phyloP scores from a whole-genome alignment of 2,329 filamentous ascomycete genomes.

The Ascochyta fabae region DNA sequence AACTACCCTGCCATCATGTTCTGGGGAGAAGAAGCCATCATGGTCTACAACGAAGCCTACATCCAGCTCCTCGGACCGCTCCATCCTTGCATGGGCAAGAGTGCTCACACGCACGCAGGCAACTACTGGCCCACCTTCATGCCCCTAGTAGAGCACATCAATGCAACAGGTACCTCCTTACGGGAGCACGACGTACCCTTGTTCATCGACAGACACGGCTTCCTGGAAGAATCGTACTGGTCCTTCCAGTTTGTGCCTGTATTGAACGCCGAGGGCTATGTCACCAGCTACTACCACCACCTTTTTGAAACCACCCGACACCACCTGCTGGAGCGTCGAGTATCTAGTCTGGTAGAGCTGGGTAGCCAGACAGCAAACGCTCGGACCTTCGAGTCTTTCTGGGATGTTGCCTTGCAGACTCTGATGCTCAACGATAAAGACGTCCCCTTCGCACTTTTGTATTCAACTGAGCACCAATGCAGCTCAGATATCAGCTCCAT shows the following conservation, averaged over 20 bases:
- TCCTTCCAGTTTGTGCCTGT: conserved; percentile 79
- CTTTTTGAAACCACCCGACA: conserved; percentile 76
- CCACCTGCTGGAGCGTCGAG: conserved; percentile 29
- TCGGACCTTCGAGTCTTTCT: conserved; percentile 72
- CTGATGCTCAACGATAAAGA: conserved; percentile 71
- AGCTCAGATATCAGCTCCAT: conserved; percentile 23
- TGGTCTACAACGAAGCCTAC: conserved; percentile 50
- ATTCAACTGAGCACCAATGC: conserved; percentile 26
- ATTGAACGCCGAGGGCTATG: conserved; percentile 70
- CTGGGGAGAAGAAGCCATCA: conserved; percentile 50
- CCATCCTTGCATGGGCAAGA: conserved; percentile 66
- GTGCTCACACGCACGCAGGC: conserved; percentile 65
- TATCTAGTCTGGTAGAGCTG: conserved; percentile 65
- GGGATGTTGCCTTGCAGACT: conserved; percentile 69
- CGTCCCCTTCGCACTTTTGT: conserved; percentile 36
- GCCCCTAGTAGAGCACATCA: conserved; percentile 32
- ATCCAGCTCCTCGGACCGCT: conserved; percentile 35
- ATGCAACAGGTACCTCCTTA: conserved; percentile 28
- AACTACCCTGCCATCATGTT: conserved; percentile 65
- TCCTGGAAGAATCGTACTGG: conserved; percentile 78
- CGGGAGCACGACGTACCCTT: conserved; percentile 71
- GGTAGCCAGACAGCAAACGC: conserved; percentile 74
- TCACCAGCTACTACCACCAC: conserved; percentile 77
- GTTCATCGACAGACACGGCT: conserved; percentile 71
- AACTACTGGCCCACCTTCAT: conserved; percentile 62